Evolutionary conservation across 164 flowering plant genomes (phyloP).

Genomic region (Tetracentron sinense): DNA sequence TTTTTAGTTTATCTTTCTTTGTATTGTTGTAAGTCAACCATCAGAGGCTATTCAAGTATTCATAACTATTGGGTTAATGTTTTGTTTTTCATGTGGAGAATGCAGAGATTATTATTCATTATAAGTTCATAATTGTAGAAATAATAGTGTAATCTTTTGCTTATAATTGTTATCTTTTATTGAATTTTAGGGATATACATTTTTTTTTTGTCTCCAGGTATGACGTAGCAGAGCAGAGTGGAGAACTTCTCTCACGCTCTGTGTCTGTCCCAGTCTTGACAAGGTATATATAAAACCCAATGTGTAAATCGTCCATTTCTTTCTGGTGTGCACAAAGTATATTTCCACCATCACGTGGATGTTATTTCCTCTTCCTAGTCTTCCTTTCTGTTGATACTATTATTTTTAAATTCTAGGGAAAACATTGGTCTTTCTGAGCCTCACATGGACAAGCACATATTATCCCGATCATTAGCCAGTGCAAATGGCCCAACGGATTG

Average conservation of each 20-base stretch:
- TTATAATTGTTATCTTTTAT: no score
- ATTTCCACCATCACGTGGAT: background rate
- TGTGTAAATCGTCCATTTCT: no score
- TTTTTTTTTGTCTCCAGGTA: conserved; percentile 33
- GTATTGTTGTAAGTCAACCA: no score
- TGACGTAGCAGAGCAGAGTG: conserved; percentile 95
- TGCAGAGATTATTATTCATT: no score
- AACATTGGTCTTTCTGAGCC: conserved; percentile 52
- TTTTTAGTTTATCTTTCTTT: no score
- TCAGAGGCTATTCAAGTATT: no score
- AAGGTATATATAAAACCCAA: conserved; percentile 43
- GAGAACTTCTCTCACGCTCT: conserved; percentile 60
- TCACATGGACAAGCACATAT: conserved; percentile 48
- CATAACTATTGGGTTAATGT: no score
- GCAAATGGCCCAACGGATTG: conserved; percentile 79
- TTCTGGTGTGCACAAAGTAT: no score
- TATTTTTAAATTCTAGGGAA: conserved; percentile 36
- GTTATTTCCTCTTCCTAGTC: background rate
- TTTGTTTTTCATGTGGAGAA: no score
- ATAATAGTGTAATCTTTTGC: no score
- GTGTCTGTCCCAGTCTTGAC: conserved; percentile 44
- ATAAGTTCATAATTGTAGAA: no score
- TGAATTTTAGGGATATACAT: background rate
- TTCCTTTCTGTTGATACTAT: conserved; percentile 8
- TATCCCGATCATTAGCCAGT: conserved; percentile 38